These are phyloP conservation scores for Hevea brasiliensis DNA, from an alignment of 345 rosid genomes.

Conservation along the genomic window DNA sequence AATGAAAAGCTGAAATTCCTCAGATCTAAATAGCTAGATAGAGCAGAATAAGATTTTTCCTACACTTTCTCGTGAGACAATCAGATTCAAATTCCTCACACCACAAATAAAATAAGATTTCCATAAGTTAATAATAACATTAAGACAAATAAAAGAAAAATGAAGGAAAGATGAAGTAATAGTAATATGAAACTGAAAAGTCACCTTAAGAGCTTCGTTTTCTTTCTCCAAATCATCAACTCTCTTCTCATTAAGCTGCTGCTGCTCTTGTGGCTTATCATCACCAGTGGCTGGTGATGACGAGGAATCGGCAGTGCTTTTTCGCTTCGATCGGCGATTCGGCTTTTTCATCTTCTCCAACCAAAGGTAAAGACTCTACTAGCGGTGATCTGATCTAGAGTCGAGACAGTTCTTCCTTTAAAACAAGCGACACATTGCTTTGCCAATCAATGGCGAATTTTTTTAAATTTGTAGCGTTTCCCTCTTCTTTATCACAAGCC, in stretches of 20 bases:
- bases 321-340: conserved; percentile 58
- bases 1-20: not conserved
- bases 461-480: conserved; percentile 7
- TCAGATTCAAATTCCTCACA: not conserved
- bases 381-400: not conserved
- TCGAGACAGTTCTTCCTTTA: too few relatives aligned
- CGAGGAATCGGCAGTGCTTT: conserved; percentile 37
- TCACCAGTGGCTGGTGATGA: conserved; percentile 20
- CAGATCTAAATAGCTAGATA: not conserved
- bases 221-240: conserved; percentile 24
- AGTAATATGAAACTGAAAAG: not conserved
- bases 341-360: conserved; percentile 47
- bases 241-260: conserved; percentile 10
- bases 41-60: conserved; percentile 4
- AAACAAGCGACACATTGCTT: not conserved
- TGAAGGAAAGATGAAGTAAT: conserved; percentile 32
- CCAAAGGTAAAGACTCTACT: not conserved
- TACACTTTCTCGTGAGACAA: conserved; percentile 18
- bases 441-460: not conserved
- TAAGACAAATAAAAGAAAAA: not conserved
- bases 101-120: not conserved
- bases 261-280: not conserved
- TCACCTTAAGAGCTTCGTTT: conserved; percentile 29
- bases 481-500: not conserved
- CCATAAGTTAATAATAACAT: not conserved